Evolutionary conservation across 805 yeast genomes (phyloP), one percentile per base, ranked within the genome.

Genomic region (Starmera dryadoides): DNA sequence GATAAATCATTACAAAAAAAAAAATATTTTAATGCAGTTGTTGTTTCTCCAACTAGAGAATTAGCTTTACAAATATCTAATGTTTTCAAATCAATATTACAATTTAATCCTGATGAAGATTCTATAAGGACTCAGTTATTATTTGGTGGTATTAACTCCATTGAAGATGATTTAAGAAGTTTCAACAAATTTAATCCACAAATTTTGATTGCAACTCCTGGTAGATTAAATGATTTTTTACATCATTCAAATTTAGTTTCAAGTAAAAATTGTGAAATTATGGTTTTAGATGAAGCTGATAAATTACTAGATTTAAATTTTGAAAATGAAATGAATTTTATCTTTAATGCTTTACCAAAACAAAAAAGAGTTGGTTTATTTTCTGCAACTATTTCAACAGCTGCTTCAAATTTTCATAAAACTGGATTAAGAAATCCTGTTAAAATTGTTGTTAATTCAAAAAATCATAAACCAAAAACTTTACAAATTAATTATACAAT

Each of bases 341-440:
- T 91, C 22, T 64, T 91, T 30, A 68, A 75, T 26, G 57, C 71
- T 34, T 63, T 93, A 22, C 98, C 98, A 0, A 82, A 86, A 48
- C 98, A 91, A 62, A 77, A 95, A 52, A 72, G 98, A 53, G 87
- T 95, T 0, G 98, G 98, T 1, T 65, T 91, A 16, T 91, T 91
- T 55, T 87, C 96, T 1, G 98, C 98, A 2, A 93, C 98, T 0
- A 78, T 93, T 37, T 75, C 85, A 6, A 79, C 85, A 40, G 93
- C 96, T 0, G 87, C 93, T 10, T 69, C 74, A 28, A 76, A 77
- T 37, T 76, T 93, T 20, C 86, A 87, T 56, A 78, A 83, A 42
- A 81, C 95, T 1, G 98, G 98, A 15, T 77, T 93, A 76, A 73
- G 95, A 39, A 91, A 93, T 56, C 98, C 98, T 0, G 94, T 91